Percentiles rank a stretch among this genome's conserved stretches.
phyloP scores from a whole-genome alignment of 768 basidiomycete species.

The Mycena capillaripes region DNA sequence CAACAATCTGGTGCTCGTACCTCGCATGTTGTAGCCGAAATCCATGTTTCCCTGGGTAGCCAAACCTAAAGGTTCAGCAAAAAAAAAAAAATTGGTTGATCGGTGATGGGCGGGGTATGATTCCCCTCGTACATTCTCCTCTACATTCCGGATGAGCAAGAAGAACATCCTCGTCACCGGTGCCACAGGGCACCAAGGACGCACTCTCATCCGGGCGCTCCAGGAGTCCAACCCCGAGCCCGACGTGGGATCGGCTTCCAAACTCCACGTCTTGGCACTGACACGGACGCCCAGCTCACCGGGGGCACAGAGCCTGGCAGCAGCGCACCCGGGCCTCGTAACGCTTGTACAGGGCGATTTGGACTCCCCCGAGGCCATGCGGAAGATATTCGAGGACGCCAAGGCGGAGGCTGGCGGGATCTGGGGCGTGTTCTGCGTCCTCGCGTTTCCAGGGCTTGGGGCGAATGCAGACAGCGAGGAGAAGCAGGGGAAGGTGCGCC shows the following conservation, averaged over 20 bases:
- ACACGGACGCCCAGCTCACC: slow-evolving; percentile 49
- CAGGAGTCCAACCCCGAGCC: not conserved
- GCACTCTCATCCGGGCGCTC: slow-evolving; percentile 47
- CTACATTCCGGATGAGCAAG: not conserved
- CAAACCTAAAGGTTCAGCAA: too few species aligned
- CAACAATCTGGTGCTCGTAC: too few species aligned
- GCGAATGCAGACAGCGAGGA: slow-evolving; percentile 45
- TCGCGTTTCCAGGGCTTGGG: slow-evolving; percentile 57
- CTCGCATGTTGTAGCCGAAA: too few species aligned
- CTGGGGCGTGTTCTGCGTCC: slow-evolving; percentile 57
- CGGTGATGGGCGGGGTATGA: too few species aligned
- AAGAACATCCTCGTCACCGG: slow-evolving; percentile 48
- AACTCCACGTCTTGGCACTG: slow-evolving; percentile 52
- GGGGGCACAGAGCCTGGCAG: slow-evolving; percentile 40
- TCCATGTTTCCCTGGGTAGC: too few species aligned
- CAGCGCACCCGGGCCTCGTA: slow-evolving; percentile 36
- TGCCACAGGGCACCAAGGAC: slow-evolving; percentile 55
- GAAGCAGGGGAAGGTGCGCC: not conserved
- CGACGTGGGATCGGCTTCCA: not conserved
- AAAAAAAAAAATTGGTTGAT: too few species aligned
- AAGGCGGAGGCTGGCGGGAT: slow-evolving; percentile 42
- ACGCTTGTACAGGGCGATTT: slow-evolving; percentile 53
- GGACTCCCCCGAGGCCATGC: slow-evolving; percentile 43
- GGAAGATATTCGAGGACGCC: slow-evolving; percentile 51
- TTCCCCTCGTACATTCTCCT: too few species aligned